Conservation (phyloP, 306 rosid species). For the Quercus ilex region DNA sequence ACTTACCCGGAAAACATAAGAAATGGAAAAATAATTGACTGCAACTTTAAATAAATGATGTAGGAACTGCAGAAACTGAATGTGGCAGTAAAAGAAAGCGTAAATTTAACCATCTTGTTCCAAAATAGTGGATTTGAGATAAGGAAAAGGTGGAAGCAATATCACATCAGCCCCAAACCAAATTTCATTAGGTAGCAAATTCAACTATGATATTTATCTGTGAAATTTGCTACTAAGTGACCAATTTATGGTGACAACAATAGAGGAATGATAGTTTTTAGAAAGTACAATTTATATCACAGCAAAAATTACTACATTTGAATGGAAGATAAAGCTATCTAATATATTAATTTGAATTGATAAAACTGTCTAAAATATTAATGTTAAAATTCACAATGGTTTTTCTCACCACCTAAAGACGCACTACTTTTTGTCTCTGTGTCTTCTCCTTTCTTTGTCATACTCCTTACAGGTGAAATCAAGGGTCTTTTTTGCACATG, state of each 20-base stretch:
- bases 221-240: slow-evolving; percentile 2
- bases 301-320: background rate
- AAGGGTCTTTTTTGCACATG: background rate
- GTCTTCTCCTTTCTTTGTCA: background rate
- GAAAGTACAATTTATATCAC: background rate
- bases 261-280: background rate
- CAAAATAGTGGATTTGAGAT: background rate
- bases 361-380: too few species aligned
- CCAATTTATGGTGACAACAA: background rate
- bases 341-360: too few species aligned
- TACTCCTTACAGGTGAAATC: background rate
- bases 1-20: too few species aligned
- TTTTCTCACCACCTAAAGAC: background rate
- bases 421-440: background rate
- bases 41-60: background rate
- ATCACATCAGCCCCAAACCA: background rate
- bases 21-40: too few species aligned
- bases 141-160: background rate
- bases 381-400: background rate
- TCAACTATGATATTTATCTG: background rate
- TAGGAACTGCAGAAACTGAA: background rate
- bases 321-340: background rate
- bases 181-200: slow-evolving; percentile 9
- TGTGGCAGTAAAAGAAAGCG: background rate
- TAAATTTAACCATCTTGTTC: background rate